phyloP scores from a whole-genome alignment of 2,329 filamentous ascomycete genomes.

The Rhytidhysteron rufulum region DNA sequence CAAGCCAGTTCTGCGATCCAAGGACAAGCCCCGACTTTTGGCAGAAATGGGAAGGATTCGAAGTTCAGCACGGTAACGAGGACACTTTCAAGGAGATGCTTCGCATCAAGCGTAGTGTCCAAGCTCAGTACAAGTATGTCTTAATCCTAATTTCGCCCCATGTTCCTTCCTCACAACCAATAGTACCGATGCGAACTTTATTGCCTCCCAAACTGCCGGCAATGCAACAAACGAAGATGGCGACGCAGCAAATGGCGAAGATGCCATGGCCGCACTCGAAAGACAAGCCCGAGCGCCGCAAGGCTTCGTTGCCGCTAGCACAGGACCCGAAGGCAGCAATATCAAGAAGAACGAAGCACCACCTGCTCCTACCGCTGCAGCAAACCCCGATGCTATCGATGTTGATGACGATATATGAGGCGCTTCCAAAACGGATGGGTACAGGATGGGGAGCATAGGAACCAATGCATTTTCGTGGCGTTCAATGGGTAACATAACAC shows the following conservation, averaged over 20 bases:
- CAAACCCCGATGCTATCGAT: constrained; percentile 83
- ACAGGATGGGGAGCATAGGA: background rate
- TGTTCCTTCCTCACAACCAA: constrained; percentile 30
- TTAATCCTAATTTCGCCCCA: background rate
- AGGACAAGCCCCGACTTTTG: constrained; percentile 87
- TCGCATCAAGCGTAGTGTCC: constrained; percentile 92
- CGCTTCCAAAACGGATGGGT: background rate
- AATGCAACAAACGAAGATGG: constrained; percentile 42
- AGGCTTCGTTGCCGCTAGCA: constrained; percentile 87
- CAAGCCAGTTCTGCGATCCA: constrained; percentile 95
- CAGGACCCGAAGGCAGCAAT: constrained; percentile 63
- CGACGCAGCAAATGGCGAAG: constrained; percentile 53
- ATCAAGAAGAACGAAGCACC: constrained; percentile 36
- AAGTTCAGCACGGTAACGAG: constrained; percentile 97
- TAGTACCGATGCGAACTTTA: constrained; percentile 94
- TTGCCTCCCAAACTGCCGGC: constrained; percentile 71
- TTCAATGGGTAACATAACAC: background rate
- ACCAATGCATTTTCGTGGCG: background rate
- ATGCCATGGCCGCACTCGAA: constrained; percentile 88
- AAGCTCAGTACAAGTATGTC: constrained; percentile 86
- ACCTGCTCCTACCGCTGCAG: constrained; percentile 44
- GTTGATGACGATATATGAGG: constrained; percentile 56
- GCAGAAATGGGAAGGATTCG: constrained; percentile 95
- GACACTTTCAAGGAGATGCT: constrained; percentile 99
- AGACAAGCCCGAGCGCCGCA: constrained; percentile 81